These are phyloP conservation scores for Diophrys sp. DNA, from an alignment of 73 alveolate species.

Conservation along the genomic window DNA sequence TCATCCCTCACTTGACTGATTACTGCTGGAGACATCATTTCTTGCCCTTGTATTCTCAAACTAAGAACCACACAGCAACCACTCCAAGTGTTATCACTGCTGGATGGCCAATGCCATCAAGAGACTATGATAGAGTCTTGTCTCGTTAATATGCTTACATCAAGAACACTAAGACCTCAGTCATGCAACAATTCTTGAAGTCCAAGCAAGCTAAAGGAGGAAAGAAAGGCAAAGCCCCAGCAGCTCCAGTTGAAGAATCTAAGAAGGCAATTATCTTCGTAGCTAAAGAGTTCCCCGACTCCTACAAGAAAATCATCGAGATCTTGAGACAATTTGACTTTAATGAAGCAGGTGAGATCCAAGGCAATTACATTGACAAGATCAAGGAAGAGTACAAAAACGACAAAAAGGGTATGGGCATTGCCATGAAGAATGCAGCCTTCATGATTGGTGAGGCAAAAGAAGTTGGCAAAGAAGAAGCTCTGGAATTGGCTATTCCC, in stretches of 20 bases:
- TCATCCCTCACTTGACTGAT: conserved; percentile 97
- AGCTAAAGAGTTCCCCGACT: conserved; percentile 69
- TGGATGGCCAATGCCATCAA: conserved; percentile 75
- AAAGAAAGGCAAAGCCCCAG: conserved; percentile 38
- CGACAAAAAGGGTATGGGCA: conserved; percentile 58
- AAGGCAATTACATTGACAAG: conserved; percentile 39
- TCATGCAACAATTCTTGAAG: conserved; percentile 37
- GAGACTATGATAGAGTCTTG: conserved; percentile 59
- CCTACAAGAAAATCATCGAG: conserved; percentile 62
- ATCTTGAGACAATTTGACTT: conserved; percentile 48
- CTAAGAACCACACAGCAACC: conserved; percentile 39
- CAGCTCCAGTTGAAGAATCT: conserved; percentile 15
- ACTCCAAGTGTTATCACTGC: conserved; percentile 62
- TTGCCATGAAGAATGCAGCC: conserved; percentile 66
- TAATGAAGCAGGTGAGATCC: conserved; percentile 54
- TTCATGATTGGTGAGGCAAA: conserved; percentile 51
- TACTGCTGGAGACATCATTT: conserved; percentile 82
- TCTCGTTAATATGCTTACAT: conserved; percentile 64
- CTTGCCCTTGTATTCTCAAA: conserved; percentile 58
- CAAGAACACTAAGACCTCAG: conserved; percentile 49
- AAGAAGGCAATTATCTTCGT: conserved; percentile 54
- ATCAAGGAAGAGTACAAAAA: conserved; percentile 36
- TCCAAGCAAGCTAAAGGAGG: conserved; percentile 7
- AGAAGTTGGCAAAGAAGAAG: conserved; percentile 73
- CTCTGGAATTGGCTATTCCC: conserved; percentile 71